These are phyloP conservation scores for Scutellaria barbata DNA, from an alignment of 257 asterid genomes.

Conservation along the genomic window DNA sequence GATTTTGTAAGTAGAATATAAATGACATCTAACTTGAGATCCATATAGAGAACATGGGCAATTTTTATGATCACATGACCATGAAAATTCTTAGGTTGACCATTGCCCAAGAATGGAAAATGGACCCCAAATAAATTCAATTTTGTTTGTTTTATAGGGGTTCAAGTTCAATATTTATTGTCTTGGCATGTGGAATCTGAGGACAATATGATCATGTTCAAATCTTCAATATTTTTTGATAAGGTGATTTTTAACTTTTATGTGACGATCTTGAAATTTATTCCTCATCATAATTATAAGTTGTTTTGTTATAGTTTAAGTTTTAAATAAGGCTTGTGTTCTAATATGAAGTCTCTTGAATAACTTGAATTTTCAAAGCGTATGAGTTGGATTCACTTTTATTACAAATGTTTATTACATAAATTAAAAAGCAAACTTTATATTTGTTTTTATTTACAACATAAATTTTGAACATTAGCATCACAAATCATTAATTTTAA, in stretches of 20 bases:
- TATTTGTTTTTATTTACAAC: no score
- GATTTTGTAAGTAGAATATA: conserved; percentile 19
- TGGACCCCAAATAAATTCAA: conserved; percentile 22
- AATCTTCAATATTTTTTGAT: neutral
- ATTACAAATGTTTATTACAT: no score
- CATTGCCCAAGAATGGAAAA: conserved; percentile 34
- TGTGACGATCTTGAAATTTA: neutral
- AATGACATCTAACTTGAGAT: conserved; percentile 24
- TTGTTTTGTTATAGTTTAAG: no score
- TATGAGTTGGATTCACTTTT: no score
- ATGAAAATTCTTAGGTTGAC: conserved; percentile 35
- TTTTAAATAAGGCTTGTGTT: no score
- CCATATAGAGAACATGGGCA: conserved; percentile 35
- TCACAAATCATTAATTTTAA: no score
- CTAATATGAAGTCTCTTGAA: no score
- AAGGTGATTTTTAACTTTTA: neutral
- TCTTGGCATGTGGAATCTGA: conserved; percentile 25
- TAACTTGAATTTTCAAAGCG: no score
- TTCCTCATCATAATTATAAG: neutral
- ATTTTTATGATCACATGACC: conserved; percentile 60
- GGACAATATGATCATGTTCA: conserved; percentile 23
- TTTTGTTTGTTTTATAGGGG: neutral
- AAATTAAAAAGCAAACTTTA: no score
- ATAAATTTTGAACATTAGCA: no score
- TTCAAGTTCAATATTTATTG: neutral